Evolutionary conservation across 768 basidiomycete species (phyloP), one percentile per base, ranked within the genome.

Genomic region (Tylopilus sp.): DNA sequence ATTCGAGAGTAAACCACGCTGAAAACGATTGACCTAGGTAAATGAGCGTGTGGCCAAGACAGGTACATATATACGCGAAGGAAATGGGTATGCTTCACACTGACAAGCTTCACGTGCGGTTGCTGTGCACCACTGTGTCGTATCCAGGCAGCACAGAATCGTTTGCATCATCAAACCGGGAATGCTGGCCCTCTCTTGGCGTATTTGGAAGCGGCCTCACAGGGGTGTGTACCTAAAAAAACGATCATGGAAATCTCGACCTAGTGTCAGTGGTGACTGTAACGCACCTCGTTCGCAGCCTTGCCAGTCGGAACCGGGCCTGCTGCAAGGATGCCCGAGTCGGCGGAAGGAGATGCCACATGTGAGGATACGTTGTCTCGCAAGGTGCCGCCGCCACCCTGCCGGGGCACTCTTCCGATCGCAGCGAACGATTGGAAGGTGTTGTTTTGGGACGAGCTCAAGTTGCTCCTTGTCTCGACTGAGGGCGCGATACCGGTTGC

Each of bases 111-210:
- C 10, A 54, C 18, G 12, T 23, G 7, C 13, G 7, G 3, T n/a
- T 18, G 15, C 28, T 20, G 21, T 42, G 50, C 47, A 51, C 33
- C 28, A 50, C 65, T n/a, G 55, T 58, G 22, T 50, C 45, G 31
- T 66, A 66, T 40, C 45, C 28, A 0, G 65, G 64, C 23, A 59
- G 64, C 0, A 35, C 20, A 12, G 12, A 20, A 21, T 39, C 38
- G 20, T 39, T 21, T 11, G 38, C 17, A 10, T 12, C 20, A 28
- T 40, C 44, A 17, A 21, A 9, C 18, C 2, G 17, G 9, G n/a
- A 35, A 3, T 10, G 22, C 11, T 30, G 17, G 38, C 8, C 42
- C 23, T 18, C 40, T 21, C 33, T 49, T 15, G 54, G 51, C 21
- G 33, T 39, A 15, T 44, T 35, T 2, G 53, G 56, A 10, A 60